A percentile compares a stretch with the other conserved stretches of the same genome.
Conservation (phyloP, 1,139 yeast genomes). For the Diutina pseudorugosa region DNA sequence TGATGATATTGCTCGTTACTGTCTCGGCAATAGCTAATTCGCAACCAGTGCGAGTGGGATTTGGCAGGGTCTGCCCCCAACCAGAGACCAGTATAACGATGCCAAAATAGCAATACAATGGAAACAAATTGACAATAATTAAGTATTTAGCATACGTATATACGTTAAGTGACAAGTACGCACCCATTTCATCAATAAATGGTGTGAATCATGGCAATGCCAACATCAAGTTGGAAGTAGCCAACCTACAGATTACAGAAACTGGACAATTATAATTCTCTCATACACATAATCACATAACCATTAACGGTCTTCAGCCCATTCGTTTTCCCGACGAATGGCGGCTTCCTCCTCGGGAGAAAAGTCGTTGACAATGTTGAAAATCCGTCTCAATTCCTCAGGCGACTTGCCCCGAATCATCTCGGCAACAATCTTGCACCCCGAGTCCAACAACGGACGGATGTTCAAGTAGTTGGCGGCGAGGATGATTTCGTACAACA, state of each 20-base stretch:
- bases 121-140: too few relatives aligned
- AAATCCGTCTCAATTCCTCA: conserved; percentile 90
- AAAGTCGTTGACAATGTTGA: conserved; percentile 92
- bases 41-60: neutral
- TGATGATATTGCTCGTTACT: neutral
- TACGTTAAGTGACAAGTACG: neutral
- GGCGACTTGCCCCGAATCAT: conserved; percentile 96
- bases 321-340: conserved; percentile 91
- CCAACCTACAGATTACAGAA: neutral
- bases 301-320: conserved; percentile 90
- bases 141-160: neutral
- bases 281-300: neutral
- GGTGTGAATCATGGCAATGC: neutral
- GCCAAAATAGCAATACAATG: neutral
- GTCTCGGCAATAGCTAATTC: neutral
- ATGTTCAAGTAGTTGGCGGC: conserved; percentile 96
- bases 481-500: conserved; percentile 90
- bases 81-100: neutral
- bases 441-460: conserved; percentile 84
- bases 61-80: neutral
- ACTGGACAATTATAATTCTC: neutral
- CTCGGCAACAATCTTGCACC: conserved; percentile 95
- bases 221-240: neutral
- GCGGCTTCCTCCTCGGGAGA: conserved; percentile 98
- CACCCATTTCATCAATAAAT: too few relatives aligned